Evolutionary conservation across 1,139 yeast genomes (phyloP).

Genomic region (Scheffersomyces titani): DNA sequence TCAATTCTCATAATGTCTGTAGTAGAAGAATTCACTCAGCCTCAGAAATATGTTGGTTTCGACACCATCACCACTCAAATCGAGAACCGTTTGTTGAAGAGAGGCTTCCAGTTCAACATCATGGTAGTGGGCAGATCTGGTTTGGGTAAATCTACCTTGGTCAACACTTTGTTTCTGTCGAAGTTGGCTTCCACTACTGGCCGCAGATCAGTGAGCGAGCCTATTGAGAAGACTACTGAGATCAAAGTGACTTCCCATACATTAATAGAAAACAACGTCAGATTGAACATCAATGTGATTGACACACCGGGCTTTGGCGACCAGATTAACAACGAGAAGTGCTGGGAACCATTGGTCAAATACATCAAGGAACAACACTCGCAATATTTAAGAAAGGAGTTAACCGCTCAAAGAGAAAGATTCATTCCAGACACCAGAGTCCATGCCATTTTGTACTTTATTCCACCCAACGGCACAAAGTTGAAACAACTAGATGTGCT

Average conservation of each 20-base stretch:
- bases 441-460: conserved; percentile 88
- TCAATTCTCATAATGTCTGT: conserved; percentile 3
- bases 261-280: conserved; percentile 82
- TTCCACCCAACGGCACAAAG: conserved; percentile 84
- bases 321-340: conserved; percentile 91
- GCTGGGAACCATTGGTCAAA: conserved; percentile 96
- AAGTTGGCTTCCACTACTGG: conserved; percentile 76
- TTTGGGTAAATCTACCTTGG: conserved; percentile 87
- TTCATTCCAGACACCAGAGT: conserved; percentile 87
- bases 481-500: conserved; percentile 80
- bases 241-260: conserved; percentile 71
- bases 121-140: conserved; percentile 97
- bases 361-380: conserved; percentile 97
- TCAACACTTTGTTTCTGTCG: conserved; percentile 87
- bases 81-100: conserved; percentile 84
- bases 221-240: conserved; percentile 86
- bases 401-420: conserved; percentile 92
- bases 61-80: conserved; percentile 96
- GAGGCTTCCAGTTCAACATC: conserved; percentile 92
- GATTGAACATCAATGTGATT: conserved; percentile 79
- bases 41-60: conserved; percentile 79
- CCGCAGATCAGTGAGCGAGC: conserved; percentile 63
- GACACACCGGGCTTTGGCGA: conserved; percentile 99
- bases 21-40: conserved; percentile 26
- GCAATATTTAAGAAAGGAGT: conserved; percentile 87